These are phyloP conservation scores for Phellinidium pouzarii DNA, from an alignment of 1,284 basidiomycete species.

Conservation along the genomic window DNA sequence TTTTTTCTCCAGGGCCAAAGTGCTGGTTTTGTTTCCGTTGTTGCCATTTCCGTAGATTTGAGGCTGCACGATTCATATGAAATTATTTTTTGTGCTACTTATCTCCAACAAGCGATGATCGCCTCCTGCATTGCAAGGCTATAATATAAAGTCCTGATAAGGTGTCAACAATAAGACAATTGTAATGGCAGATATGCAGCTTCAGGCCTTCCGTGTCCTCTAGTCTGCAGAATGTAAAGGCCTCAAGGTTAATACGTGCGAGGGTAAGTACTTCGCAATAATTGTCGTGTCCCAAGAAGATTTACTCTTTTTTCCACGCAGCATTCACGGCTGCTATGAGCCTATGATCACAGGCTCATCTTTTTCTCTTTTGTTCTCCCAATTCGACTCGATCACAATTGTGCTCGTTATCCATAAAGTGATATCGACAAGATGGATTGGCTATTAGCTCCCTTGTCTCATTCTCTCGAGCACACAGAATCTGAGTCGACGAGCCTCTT, in stretches of 20 bases:
- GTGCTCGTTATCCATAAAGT: slow-evolving; percentile 1
- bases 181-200: background rate
- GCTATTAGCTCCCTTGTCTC: background rate
- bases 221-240: background rate
- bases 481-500: slow-evolving; percentile 3
- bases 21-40: too few relatives aligned
- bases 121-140: too few relatives aligned
- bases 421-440: background rate
- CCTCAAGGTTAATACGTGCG: background rate
- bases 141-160: too few relatives aligned
- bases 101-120: too few relatives aligned
- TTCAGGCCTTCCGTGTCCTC: background rate
- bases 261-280: background rate
- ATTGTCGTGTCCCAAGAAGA: background rate
- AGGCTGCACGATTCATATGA: too few relatives aligned
- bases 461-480: background rate
- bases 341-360: background rate
- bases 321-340: background rate
- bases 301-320: background rate
- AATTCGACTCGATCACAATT: slow-evolving; percentile 3
- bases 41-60: too few relatives aligned
- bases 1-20: too few relatives aligned
- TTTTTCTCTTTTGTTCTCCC: slow-evolving; percentile 9
- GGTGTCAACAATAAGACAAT: background rate
- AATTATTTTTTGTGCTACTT: too few relatives aligned